Evolutionary conservation across 1,139 yeast genomes (phyloP).

Genomic region (Yamadazyma spencermartinsiae): DNA sequence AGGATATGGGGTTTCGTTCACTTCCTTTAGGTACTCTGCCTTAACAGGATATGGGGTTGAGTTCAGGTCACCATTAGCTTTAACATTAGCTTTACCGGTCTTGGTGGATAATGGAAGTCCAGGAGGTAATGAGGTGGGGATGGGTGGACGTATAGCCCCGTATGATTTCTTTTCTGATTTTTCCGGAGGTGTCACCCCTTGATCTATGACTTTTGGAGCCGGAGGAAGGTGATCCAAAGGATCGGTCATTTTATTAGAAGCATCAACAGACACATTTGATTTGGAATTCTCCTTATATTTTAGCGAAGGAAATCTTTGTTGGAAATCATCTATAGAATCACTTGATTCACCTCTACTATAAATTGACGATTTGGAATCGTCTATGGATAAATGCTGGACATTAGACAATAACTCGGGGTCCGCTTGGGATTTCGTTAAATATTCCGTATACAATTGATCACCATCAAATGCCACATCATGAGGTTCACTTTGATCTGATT

Average conservation of each 20-base stretch:
- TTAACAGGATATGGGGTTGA: conserved; percentile 17
- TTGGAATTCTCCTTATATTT: conserved; percentile 4
- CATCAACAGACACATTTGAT: not conserved
- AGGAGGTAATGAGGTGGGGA: conserved; percentile 21
- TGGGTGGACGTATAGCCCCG: conserved; percentile 17
- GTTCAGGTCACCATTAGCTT: not conserved
- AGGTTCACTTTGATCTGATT: not conserved
- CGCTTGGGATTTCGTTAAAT: conserved; percentile 7
- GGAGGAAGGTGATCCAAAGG: conserved; percentile 2
- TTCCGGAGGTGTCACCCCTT: not conserved
- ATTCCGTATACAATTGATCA: not conserved
- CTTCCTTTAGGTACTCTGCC: conserved; percentile 15
- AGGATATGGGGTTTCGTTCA: conserved; percentile 25
- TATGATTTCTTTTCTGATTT: conserved; percentile 7
- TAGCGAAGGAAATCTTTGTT: conserved; percentile 16
- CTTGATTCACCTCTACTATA: not conserved
- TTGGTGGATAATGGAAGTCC: conserved; percentile 14
- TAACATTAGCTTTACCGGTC: not conserved
- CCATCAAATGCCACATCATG: not conserved
- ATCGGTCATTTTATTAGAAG: not conserved
- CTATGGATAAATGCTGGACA: conserved; percentile 4
- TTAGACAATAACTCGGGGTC: conserved; percentile 6
- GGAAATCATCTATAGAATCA: conserved; percentile 9
- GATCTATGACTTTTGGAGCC: not conserved
- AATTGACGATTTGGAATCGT: conserved; percentile 8